phyloP scores from a whole-genome alignment of 139 green algal genomes.

The Prasinococcaceae sp. region DNA sequence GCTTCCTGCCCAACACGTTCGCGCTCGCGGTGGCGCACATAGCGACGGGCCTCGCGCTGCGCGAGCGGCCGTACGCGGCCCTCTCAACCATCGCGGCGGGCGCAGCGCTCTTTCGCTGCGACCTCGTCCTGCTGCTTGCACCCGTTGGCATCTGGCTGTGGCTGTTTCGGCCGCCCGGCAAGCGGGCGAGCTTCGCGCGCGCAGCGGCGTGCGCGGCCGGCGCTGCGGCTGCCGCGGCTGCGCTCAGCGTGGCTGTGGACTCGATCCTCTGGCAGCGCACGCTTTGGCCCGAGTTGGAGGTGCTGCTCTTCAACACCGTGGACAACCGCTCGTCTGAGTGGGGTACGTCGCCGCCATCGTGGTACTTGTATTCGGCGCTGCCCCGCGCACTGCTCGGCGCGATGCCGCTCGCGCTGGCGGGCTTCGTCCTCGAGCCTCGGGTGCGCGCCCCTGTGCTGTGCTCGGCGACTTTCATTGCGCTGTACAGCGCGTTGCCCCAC shows the following conservation, averaged over 20 bases:
- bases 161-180: slow-evolving; percentile 2
- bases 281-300: slow-evolving; percentile 66
- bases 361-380: slow-evolving; percentile 56
- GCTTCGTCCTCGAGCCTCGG: slow-evolving; percentile 24
- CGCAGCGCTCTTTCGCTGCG: slow-evolving; percentile 46
- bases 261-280: slow-evolving; percentile 49
- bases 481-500: slow-evolving; percentile 52
- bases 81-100: not conserved
- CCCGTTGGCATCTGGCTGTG: slow-evolving; percentile 48
- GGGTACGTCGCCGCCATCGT: slow-evolving; percentile 43
- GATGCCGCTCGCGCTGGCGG: slow-evolving; percentile 32
- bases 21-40: slow-evolving; percentile 34
- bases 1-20: slow-evolving; percentile 64
- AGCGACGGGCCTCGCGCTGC: not conserved
- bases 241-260: slow-evolving; percentile 36
- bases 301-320: slow-evolving; percentile 75
- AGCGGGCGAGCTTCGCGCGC: slow-evolving; percentile 11
- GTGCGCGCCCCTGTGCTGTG: slow-evolving; percentile 1
- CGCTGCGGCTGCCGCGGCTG: slow-evolving; percentile 8
- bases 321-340: slow-evolving; percentile 56
- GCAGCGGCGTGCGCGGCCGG: not conserved
- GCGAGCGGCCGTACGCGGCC: not conserved
- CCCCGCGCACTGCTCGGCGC: slow-evolving; percentile 35
- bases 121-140: slow-evolving; percentile 47
- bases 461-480: slow-evolving; percentile 27